Conservation (phyloP, 2,329 filamentous ascomycete genomes). For the Pochonia chlamydosporia region DNA sequence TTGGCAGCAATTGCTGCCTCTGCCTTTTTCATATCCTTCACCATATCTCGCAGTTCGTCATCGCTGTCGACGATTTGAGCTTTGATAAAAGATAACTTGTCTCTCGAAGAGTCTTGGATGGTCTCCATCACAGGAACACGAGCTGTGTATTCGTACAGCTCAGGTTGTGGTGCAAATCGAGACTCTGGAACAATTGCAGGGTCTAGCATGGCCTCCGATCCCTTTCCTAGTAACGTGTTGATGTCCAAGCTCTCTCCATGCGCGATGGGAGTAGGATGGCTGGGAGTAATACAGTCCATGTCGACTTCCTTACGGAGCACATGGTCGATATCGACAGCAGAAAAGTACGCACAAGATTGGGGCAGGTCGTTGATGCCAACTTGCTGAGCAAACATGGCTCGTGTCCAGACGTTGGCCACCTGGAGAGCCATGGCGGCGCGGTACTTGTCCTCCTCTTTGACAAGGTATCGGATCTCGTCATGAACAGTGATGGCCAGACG, state of each 20-base stretch:
- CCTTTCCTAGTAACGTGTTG: conserved; percentile 66
- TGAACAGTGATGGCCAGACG: conserved; percentile 91
- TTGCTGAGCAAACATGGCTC: conserved; percentile 95
- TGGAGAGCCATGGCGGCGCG: conserved; percentile 88
- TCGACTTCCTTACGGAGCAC: conserved; percentile 97
- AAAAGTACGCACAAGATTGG: conserved; percentile 92
- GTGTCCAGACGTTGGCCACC: conserved; percentile 91
- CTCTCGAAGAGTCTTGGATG: conserved; percentile 44
- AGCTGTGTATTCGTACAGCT: conserved; percentile 61
- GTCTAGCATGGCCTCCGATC: conserved; percentile 63
- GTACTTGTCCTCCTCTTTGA: conserved; percentile 80
- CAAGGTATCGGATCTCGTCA: conserved; percentile 93
- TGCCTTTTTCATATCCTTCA: conserved; percentile 52
- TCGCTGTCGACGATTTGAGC: conserved; percentile 79
- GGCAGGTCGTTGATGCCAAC: conserved; percentile 94
- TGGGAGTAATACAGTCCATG: conserved; percentile 94
- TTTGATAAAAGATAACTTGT: conserved; percentile 61
- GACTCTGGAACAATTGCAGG: conserved; percentile 52
- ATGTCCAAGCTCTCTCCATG: conserved; percentile 88
- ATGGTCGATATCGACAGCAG: conserved; percentile 88
- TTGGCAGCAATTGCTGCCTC: conserved; percentile 16
- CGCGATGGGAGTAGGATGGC: conserved; percentile 70
- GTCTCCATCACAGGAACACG: conserved; percentile 75
- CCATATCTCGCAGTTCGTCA: conserved; percentile 65
- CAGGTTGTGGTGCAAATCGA: conserved; percentile 46